These are phyloP conservation scores for Scheffersomyces stipitis DNA, from an alignment of 805 yeast species.

Conservation along the genomic window DNA sequence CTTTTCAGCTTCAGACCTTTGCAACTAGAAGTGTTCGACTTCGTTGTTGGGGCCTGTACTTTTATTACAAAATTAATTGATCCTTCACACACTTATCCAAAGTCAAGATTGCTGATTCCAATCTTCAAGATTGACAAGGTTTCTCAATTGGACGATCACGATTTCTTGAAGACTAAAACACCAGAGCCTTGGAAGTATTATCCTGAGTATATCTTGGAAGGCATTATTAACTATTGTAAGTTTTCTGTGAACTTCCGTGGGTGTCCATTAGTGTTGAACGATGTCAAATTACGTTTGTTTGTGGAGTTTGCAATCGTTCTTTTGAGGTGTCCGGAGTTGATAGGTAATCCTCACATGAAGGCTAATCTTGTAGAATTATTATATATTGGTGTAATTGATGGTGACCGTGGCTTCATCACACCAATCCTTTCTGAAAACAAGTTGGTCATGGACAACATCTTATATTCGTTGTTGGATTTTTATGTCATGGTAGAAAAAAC, in stretches of 20 bases:
- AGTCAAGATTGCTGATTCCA: constrained; percentile 47
- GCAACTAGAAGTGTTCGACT: constrained; percentile 71
- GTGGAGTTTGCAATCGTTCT: constrained; percentile 73
- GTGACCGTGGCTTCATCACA: constrained; percentile 73
- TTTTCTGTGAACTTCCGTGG: constrained; percentile 55
- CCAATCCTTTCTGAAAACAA: constrained; percentile 63
- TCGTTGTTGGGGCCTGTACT: constrained; percentile 70
- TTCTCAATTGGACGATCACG: constrained; percentile 74
- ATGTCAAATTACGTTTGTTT: constrained; percentile 52
- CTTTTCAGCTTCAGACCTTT: constrained; percentile 56
- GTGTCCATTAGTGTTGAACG: constrained; percentile 56
- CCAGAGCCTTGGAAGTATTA: constrained; percentile 77
- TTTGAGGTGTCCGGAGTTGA: constrained; percentile 78
- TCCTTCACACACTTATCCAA: constrained; percentile 66
- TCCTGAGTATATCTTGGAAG: constrained; percentile 87
- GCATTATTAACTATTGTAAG: constrained; percentile 69
- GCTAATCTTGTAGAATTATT: constrained; percentile 79
- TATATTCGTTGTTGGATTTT: constrained; percentile 83
- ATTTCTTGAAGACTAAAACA: constrained; percentile 59
- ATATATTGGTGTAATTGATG: constrained; percentile 67
- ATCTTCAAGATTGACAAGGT: constrained; percentile 58
- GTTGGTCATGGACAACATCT: constrained; percentile 60
- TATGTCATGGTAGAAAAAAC: constrained; percentile 96
- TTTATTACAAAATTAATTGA: constrained; percentile 73
- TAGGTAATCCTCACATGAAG: constrained; percentile 93